Conservation (phyloP, 169 alveolate genomes). For the Cardiosporidium cionae region DNA sequence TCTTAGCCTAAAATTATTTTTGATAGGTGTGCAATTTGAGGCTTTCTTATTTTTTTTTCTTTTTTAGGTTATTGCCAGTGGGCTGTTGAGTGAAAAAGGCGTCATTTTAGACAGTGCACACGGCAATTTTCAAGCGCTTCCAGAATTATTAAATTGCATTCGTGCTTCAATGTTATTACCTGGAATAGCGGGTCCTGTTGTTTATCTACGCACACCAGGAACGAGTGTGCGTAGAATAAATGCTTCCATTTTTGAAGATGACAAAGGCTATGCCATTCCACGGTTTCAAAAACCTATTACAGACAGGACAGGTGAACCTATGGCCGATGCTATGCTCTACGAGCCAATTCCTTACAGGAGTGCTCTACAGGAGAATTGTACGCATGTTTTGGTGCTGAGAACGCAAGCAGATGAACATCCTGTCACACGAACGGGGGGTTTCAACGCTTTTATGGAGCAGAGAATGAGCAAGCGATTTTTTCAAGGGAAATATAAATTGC, state of each 20-base stretch:
- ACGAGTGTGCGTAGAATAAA: not conserved
- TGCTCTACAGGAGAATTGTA: conserved; percentile 6
- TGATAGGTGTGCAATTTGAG: not conserved
- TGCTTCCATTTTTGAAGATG: not conserved
- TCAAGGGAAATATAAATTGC: conserved; percentile 7
- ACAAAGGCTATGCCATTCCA: conserved; percentile 1
- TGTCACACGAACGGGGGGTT: conserved; percentile 15
- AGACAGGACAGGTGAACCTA: conserved; percentile 30
- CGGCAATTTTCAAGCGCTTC: conserved; percentile 5
- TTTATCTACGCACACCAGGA: conserved; percentile 16
- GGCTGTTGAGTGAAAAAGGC: conserved; percentile 1
- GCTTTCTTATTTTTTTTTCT: not conserved
- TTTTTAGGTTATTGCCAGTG: conserved; percentile 19
- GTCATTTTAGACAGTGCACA: conserved; percentile 7
- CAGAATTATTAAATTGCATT: conserved; percentile 17
- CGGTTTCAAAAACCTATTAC: conserved; percentile 10
- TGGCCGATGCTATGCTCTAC: conserved; percentile 34
- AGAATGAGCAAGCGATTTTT: conserved; percentile 23
- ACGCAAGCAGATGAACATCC: conserved; percentile 19
- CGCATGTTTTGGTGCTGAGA: conserved; percentile 25
- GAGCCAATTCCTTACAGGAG: conserved; percentile 33
- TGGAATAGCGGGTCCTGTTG: conserved; percentile 36
- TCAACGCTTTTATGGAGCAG: conserved; percentile 6
- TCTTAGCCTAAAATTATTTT: not conserved
- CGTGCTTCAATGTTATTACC: conserved; percentile 40